phyloP scores from a whole-genome alignment of 2,329 filamentous ascomycete species.

The Talaromyces verruculosus region DNA sequence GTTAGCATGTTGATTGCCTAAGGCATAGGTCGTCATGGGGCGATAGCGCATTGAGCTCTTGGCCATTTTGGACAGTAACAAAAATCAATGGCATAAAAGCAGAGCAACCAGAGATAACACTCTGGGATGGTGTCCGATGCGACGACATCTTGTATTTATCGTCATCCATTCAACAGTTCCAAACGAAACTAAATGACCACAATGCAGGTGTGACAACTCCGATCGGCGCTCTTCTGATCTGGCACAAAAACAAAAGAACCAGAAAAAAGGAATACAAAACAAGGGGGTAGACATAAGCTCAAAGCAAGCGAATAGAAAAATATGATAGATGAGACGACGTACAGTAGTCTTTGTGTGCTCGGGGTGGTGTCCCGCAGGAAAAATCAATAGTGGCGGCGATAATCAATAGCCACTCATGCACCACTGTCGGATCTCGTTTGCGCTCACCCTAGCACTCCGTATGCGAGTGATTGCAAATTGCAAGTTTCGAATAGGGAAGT shows the following conservation, averaged over 20 bases:
- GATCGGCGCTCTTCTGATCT: slow-evolving; percentile 16
- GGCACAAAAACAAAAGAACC: slow-evolving; percentile 10
- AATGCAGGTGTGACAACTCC: slow-evolving; percentile 13
- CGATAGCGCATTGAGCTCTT: slow-evolving; percentile 14
- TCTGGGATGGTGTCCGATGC: neutral
- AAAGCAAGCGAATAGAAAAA: neutral
- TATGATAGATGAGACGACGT: neutral
- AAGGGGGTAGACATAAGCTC: neutral
- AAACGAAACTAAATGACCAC: neutral
- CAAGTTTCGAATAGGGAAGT: neutral
- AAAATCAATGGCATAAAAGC: neutral
- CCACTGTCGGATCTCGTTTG: slow-evolving; percentile 1
- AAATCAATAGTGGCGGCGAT: slow-evolving; percentile 19
- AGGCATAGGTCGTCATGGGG: slow-evolving; percentile 16
- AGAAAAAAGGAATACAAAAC: slow-evolving; percentile 9
- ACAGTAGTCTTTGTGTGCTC: slow-evolving; percentile 2
- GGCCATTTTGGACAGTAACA: neutral
- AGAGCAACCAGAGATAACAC: neutral
- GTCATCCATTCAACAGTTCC: neutral
- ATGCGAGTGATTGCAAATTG: neutral
- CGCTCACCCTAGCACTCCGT: neutral
- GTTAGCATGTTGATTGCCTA: slow-evolving; percentile 8
- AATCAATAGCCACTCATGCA: slow-evolving; percentile 9
- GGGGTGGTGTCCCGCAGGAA: slow-evolving; percentile 10
- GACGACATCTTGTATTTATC: slow-evolving; percentile 14